Base-by-base conservation (phyloP, 1,139 yeast species). In the Taphrina flavorubra region DNA sequence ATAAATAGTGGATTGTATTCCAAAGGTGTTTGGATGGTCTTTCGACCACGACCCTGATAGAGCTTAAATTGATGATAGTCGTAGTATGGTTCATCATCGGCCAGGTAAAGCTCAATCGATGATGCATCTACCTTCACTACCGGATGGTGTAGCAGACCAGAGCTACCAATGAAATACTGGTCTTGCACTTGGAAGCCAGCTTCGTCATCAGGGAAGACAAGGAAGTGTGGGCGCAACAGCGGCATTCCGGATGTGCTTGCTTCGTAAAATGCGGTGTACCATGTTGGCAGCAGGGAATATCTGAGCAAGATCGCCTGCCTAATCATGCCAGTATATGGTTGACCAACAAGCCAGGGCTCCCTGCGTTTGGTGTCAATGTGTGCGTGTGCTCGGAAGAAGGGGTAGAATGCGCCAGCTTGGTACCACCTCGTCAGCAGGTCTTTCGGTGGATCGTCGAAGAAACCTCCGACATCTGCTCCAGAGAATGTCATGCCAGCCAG, bases 381-480 rank as follows among this genome's bases (percentile, higher is more conserved):
- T 0, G 98, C 97, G 79, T 94, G 99, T 0, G 89, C 97, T 75
- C 99, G 83, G 81, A 94, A 92, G 76, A 94, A 95, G 55, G 99
- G 99, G 78, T 92, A 92, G 87, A 96, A 94, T 36, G 90, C 86
- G 70, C 97, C 99, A 0, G 96, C 84, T 78, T 94, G 99, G 77
- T 92, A 92, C 99, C 99, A 94, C 75, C 99, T 83, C 0, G 90
- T 85, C 71, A 91, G 80, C 70, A 95, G 79, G 74, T 94, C 98
- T 53, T 84, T 82, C 1, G 86, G 80, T 0, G 99, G 99, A 76
- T 94, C 85, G 7, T 96, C 97, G 75, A 92, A 92, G 76, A 95
- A 94, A 0, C 99, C 99, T 44, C 97, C 98, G 51, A 94, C 95
- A 79, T 94, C 99, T 3, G 97, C 95, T 6, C 99, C 99, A 3